Conservation (phyloP, 31 red algal species). For the Porphyra umbilicalis region DNA sequence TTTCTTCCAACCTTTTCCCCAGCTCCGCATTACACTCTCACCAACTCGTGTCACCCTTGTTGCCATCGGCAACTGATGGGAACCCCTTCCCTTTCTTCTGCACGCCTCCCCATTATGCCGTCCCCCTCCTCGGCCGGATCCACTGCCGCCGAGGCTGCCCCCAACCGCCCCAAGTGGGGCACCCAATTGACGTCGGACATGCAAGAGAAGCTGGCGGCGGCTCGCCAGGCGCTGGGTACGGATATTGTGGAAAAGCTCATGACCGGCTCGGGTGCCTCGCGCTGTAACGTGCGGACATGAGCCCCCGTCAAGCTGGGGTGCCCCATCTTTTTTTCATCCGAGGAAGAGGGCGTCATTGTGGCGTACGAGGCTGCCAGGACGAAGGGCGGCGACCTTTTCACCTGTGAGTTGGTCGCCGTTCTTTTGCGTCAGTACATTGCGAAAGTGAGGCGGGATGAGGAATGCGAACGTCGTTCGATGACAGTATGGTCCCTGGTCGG, state of each 20-base stretch:
- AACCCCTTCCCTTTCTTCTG: not conserved
- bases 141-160: not conserved
- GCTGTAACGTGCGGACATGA: not conserved
- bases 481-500: no score
- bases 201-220: not conserved
- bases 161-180: not conserved
- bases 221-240: not conserved
- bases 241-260: not conserved
- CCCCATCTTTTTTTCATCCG: no score
- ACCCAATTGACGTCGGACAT: not conserved
- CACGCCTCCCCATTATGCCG: not conserved
- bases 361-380: no score
- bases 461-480: no score
- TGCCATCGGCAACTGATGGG: not conserved
- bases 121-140: not conserved
- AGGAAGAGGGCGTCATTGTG: no score
- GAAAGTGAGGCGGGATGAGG: no score
- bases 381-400: no score
- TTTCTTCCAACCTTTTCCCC: not conserved
- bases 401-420: no score
- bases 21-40: no score
- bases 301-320: no score
- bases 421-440: no score
- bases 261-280: not conserved
- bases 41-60: not conserved